Percentiles rank a stretch among this genome's conserved stretches.
Conservation (phyloP, 306 rosid species). For the Castanospermum australe region DNA sequence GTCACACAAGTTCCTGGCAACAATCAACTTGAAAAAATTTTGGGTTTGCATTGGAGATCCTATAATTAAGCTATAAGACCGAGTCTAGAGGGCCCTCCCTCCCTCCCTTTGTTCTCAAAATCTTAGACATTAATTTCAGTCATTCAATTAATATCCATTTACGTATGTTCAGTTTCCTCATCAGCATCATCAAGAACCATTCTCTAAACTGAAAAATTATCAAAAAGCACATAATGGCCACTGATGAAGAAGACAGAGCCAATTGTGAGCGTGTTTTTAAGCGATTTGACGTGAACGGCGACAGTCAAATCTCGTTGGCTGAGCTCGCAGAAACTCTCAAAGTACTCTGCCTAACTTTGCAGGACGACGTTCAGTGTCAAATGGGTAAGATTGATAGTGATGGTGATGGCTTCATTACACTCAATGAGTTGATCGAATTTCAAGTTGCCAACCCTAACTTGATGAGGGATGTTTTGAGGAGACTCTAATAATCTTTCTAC, state of each 20-base stretch:
- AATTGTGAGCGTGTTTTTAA: constrained; percentile 66
- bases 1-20: neutral
- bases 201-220: too few species aligned
- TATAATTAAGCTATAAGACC: neutral
- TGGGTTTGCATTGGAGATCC: constrained; percentile 17
- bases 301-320: constrained; percentile 52
- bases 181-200: neutral
- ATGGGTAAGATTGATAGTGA: constrained; percentile 70
- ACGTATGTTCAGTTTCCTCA: too few species aligned
- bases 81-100: neutral
- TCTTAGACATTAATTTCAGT: neutral
- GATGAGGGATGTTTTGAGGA: constrained; percentile 54
- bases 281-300: constrained; percentile 66
- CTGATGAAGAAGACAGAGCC: neutral
- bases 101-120: neutral
- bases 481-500: constrained; percentile 27
- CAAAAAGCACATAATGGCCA: too few species aligned
- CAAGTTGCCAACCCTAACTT: constrained; percentile 44
- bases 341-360: constrained; percentile 53
- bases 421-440: constrained; percentile 53
- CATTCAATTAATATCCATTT: constrained; percentile 2
- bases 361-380: constrained; percentile 46
- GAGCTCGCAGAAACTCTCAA: constrained; percentile 62
- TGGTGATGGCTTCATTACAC: constrained; percentile 60
- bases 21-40: neutral